Percentiles rank a stretch among this genome's conserved stretches.
Conservation (phyloP, 1,284 basidiomycete genomes). For the Ustilago loliicola region DNA sequence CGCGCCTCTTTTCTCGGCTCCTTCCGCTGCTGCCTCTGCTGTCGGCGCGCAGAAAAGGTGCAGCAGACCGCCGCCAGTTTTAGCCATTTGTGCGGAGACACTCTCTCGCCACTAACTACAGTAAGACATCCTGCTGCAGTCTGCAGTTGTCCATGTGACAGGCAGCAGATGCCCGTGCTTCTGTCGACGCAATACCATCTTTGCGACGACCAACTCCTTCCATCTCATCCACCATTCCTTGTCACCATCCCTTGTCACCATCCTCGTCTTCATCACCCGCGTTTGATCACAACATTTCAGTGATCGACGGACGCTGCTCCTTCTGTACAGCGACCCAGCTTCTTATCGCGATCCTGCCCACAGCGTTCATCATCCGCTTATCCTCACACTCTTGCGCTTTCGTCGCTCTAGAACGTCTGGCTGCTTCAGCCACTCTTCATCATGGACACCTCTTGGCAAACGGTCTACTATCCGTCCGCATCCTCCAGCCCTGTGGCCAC, state of each 20-base stretch:
- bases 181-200: not conserved
- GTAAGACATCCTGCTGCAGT: not conserved
- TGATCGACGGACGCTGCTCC: too few relatives aligned
- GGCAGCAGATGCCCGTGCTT: not conserved
- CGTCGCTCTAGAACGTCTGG: not conserved
- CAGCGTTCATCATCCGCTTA: not conserved
- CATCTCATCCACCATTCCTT: conserved; percentile 1
- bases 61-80: not conserved
- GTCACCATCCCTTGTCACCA: not conserved
- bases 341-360: too few relatives aligned
- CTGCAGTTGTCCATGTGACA: conserved; percentile 2
- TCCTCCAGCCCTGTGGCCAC: not conserved
- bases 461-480: not conserved
- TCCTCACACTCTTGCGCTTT: not conserved
- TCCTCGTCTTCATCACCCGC: not conserved
- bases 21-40: not conserved
- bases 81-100: not conserved
- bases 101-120: not conserved
- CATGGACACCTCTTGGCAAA: not conserved
- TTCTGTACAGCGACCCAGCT: too few relatives aligned
- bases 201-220: not conserved
- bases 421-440: not conserved
- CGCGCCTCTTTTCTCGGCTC: not conserved
- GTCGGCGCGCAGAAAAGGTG: conserved; percentile 9
- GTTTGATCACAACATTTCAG: not conserved